These are phyloP conservation scores for Didymella lethalis DNA, from an alignment of 2,329 filamentous ascomycete genomes.

Conservation along the genomic window DNA sequence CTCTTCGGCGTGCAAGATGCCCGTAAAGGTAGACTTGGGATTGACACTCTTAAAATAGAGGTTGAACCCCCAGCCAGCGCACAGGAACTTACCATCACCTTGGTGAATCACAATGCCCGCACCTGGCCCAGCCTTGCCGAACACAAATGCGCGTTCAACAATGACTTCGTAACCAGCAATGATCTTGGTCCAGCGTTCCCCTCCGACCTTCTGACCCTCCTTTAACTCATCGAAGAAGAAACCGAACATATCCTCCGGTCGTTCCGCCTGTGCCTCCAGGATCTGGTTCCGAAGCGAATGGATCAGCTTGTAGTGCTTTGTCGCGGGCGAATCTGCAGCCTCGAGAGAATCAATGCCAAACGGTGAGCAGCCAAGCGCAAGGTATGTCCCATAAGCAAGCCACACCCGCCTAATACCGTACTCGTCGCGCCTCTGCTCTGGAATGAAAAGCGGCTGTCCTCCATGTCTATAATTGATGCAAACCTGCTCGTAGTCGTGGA, in stretches of 20 bases:
- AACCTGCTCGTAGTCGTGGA: constrained; percentile 57
- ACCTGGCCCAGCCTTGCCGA: constrained; percentile 54
- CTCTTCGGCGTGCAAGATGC: constrained; percentile 55
- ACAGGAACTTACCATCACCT: constrained; percentile 52
- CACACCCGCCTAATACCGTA: constrained; percentile 38
- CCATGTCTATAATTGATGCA: constrained; percentile 57
- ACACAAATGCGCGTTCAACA: constrained; percentile 57
- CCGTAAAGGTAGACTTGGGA: constrained; percentile 51
- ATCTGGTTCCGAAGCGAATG: constrained; percentile 46
- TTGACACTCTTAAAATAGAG: constrained; percentile 41
- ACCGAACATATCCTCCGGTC: constrained; percentile 43
- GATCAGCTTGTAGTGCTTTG: constrained; percentile 54
- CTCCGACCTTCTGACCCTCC: constrained; percentile 40
- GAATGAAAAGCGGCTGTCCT: constrained; percentile 59
- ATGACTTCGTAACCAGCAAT: constrained; percentile 51
- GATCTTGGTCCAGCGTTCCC: constrained; percentile 37
- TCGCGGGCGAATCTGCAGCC: constrained; percentile 44
- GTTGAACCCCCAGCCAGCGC: constrained; percentile 58
- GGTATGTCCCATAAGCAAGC: constrained; percentile 37
- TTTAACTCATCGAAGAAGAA: constrained; percentile 56
- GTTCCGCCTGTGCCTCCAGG: constrained; percentile 52
- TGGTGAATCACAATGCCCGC: constrained; percentile 56
- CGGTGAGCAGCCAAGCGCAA: constrained; percentile 31
- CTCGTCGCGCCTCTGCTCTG: constrained; percentile 61
- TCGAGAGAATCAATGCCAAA: constrained; percentile 54